Percentiles rank a stretch among this genome's conserved stretches.
Evolutionary conservation across 2,329 filamentous ascomycete genomes (phyloP).

Genomic region (Aureobasidium namibiae): DNA sequence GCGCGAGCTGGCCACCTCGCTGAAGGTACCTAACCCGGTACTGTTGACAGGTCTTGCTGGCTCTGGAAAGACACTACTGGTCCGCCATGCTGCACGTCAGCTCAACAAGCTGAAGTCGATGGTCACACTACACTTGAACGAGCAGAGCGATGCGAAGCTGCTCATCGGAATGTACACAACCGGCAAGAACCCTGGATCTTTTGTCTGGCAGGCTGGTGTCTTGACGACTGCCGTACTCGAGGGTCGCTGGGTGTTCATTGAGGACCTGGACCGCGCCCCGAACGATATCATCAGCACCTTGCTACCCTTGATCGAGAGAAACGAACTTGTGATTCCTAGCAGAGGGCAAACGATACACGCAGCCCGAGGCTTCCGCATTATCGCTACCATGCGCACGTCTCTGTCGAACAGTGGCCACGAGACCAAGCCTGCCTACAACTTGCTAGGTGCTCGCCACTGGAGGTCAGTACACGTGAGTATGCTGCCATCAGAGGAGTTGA

Average conservation of each 20-base stretch:
- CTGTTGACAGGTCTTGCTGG: slow-evolving; percentile 77
- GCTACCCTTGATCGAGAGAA: slow-evolving; percentile 81
- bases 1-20: slow-evolving; percentile 55
- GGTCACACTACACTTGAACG: slow-evolving; percentile 92
- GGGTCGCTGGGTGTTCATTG: slow-evolving; percentile 93
- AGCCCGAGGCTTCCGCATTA: slow-evolving; percentile 75
- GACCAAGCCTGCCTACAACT: slow-evolving; percentile 56
- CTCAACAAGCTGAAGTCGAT: slow-evolving; percentile 73
- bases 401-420: slow-evolving; percentile 59
- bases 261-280: slow-evolving; percentile 90
- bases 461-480: slow-evolving; percentile 61
- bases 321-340: slow-evolving; percentile 84
- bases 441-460: slow-evolving; percentile 86
- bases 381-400: slow-evolving; percentile 77
- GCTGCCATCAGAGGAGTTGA: slow-evolving; percentile 61
- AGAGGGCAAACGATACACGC: slow-evolving; percentile 80
- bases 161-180: slow-evolving; percentile 91
- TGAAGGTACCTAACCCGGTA: slow-evolving; percentile 63
- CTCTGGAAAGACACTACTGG: slow-evolving; percentile 80
- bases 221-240: slow-evolving; percentile 89
- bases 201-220: slow-evolving; percentile 86
- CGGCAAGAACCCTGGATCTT: slow-evolving; percentile 77
- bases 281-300: slow-evolving; percentile 92
- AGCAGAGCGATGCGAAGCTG: slow-evolving; percentile 96
- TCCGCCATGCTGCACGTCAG: slow-evolving; percentile 71